Evolutionary conservation across 805 yeast genomes (phyloP).

Genomic region (Pichia heedii): DNA sequence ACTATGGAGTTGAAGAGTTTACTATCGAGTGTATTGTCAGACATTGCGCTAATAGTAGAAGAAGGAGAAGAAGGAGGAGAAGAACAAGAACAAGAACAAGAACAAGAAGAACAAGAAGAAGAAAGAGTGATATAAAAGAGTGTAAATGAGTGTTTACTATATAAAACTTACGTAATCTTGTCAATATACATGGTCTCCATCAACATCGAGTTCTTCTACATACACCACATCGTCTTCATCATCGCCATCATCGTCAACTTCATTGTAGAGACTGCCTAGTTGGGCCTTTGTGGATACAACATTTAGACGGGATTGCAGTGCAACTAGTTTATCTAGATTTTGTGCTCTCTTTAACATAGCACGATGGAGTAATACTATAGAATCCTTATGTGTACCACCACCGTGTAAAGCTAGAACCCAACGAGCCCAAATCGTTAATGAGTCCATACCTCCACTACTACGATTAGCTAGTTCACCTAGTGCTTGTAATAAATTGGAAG

Average conservation of each 20-base stretch:
- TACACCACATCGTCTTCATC: conserved; percentile 17
- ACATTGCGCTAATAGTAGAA: background rate
- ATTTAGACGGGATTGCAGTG: conserved; percentile 43
- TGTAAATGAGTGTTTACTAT: no score
- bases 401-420: conserved; percentile 51
- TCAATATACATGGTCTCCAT: conserved; percentile 5
- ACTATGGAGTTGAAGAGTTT: background rate
- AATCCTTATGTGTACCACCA: conserved; percentile 14
- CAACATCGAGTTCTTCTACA: conserved; percentile 17
- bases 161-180: no score
- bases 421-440: conserved; percentile 38
- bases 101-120: no score
- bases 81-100: no score
- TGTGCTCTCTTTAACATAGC: conserved; percentile 37
- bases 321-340: conserved; percentile 41
- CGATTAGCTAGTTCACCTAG: background rate
- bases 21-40: background rate
- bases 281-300: conserved; percentile 31
- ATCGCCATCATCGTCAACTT: conserved; percentile 12
- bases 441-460: background rate
- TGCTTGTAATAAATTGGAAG: conserved; percentile 27
- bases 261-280: conserved; percentile 19
- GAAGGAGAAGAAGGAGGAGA: no score
- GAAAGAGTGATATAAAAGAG: no score
- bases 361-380: background rate